Percentiles rank a stretch among this genome's conserved stretches.
phyloP scores from a whole-genome alignment of 805 yeast species.

The Pachysolen tannophilus region DNA sequence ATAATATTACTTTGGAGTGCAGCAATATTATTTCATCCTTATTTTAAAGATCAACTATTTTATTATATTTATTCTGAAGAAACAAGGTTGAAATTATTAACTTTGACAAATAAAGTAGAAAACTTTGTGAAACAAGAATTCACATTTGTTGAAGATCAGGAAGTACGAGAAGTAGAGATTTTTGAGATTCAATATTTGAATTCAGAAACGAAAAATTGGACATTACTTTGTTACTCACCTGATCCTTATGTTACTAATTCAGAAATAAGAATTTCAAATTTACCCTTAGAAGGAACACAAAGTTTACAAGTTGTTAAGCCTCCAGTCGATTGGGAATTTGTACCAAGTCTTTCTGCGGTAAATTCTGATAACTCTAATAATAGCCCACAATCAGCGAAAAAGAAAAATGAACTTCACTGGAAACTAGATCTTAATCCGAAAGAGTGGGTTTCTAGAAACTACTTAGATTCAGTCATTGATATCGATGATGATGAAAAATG shows the following conservation, averaged over 20 bases:
- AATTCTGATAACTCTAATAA: neutral
- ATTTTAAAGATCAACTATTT: slow-evolving; percentile 36
- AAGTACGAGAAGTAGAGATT: slow-evolving; percentile 47
- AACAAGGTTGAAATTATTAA: slow-evolving; percentile 43
- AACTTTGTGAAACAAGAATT: slow-evolving; percentile 29
- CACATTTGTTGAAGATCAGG: slow-evolving; percentile 30
- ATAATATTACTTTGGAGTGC: slow-evolving; percentile 43
- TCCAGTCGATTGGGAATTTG: slow-evolving; percentile 54
- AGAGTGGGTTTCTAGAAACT: slow-evolving; percentile 51
- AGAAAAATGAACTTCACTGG: slow-evolving; percentile 42
- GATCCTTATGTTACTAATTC: slow-evolving; percentile 48
- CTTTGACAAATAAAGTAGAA: slow-evolving; percentile 44
- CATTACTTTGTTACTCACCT: slow-evolving; percentile 46
- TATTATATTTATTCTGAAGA: slow-evolving; percentile 52
- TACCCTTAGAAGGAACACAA: slow-evolving; percentile 20
- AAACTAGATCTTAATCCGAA: slow-evolving; percentile 53
- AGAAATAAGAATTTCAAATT: slow-evolving; percentile 23
- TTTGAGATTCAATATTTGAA: slow-evolving; percentile 58
- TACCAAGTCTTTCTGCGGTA: slow-evolving; percentile 4
- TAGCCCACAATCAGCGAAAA: slow-evolving; percentile 7
- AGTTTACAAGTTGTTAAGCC: slow-evolving; percentile 37
- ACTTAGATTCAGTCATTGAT: slow-evolving; percentile 42
- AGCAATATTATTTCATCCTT: slow-evolving; percentile 43
- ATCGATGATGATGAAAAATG: slow-evolving; percentile 75
- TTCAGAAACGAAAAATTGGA: slow-evolving; percentile 49